phyloP scores from a whole-genome alignment of 768 basidiomycete genomes.

The Suillus luteus region DNA sequence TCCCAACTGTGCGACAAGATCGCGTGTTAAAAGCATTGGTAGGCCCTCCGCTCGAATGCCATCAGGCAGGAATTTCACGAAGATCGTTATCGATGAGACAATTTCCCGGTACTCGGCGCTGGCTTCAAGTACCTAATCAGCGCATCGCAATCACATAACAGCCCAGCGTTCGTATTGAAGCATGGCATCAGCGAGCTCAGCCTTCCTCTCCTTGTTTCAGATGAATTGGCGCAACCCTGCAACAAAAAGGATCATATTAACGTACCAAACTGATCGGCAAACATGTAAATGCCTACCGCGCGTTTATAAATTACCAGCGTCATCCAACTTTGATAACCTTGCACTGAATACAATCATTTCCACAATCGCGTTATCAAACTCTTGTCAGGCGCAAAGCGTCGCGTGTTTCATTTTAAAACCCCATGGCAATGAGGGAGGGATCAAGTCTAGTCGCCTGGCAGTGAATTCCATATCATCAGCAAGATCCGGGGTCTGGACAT shows the following conservation, averaged over 20 bases:
- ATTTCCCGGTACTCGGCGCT: neutral
- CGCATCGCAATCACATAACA: neutral
- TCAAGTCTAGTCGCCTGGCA: neutral
- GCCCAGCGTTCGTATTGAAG: neutral
- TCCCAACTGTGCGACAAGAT: slow-evolving; percentile 18
- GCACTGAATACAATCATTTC: neutral
- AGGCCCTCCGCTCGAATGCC: neutral
- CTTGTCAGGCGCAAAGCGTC: neutral
- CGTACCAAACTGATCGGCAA: neutral
- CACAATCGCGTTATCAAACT: neutral
- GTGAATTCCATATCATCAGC: neutral
- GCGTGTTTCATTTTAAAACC: neutral
- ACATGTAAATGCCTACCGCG: neutral
- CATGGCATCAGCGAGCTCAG: neutral
- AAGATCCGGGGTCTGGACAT: neutral
- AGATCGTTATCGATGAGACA: neutral
- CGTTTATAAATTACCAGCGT: neutral
- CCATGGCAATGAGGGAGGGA: neutral
- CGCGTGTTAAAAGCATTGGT: slow-evolving; percentile 14
- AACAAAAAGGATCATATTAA: neutral
- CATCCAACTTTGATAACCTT: neutral
- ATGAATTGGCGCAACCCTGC: neutral
- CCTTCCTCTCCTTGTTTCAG: neutral
- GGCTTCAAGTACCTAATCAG: neutral
- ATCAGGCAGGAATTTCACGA: neutral